Conservation (phyloP, 371 early-diverging fungal species). For the Cokeromyces recurvatus region DNA sequence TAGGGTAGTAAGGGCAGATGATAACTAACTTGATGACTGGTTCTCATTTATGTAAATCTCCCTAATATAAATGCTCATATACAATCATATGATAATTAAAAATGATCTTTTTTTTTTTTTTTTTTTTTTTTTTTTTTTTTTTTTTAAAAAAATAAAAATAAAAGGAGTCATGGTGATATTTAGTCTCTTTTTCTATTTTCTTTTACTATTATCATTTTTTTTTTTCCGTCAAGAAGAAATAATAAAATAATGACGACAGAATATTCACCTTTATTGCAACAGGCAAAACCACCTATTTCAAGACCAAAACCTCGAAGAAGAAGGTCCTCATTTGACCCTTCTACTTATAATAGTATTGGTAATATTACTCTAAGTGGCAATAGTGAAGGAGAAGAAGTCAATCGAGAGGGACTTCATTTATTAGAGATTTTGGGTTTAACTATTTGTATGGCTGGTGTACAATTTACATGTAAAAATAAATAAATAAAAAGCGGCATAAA, state of each 20-base stretch:
- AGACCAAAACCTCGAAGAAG: conserved; percentile 36
- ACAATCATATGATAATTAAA: not conserved
- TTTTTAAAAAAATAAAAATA: not conserved
- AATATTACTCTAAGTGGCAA: conserved; percentile 13
- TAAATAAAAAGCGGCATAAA: not conserved
- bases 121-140: not conserved
- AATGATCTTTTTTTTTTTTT: not conserved
- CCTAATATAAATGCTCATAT: no score
- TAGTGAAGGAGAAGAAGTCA: conserved; percentile 4
- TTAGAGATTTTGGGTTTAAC: conserved; percentile 45
- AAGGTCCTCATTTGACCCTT: conserved; percentile 44
- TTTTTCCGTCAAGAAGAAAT: not conserved
- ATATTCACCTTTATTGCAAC: conserved; percentile 15
- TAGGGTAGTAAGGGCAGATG: no score
- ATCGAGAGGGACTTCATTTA: conserved; percentile 15
- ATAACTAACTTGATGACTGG: no score
- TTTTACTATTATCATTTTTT: no score
- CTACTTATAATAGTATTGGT: conserved; percentile 38
- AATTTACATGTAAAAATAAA: conserved; percentile 51
- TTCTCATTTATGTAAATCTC: no score
- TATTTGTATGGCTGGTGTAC: conserved; percentile 60
- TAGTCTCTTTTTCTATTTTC: conserved; percentile 3
- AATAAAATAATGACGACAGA: no score
- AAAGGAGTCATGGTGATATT: no score
- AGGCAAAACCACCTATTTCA: conserved; percentile 31